Evolutionary conservation across 2,329 filamentous ascomycete species (phyloP).

Genomic region (Hypoxylon sp.): DNA sequence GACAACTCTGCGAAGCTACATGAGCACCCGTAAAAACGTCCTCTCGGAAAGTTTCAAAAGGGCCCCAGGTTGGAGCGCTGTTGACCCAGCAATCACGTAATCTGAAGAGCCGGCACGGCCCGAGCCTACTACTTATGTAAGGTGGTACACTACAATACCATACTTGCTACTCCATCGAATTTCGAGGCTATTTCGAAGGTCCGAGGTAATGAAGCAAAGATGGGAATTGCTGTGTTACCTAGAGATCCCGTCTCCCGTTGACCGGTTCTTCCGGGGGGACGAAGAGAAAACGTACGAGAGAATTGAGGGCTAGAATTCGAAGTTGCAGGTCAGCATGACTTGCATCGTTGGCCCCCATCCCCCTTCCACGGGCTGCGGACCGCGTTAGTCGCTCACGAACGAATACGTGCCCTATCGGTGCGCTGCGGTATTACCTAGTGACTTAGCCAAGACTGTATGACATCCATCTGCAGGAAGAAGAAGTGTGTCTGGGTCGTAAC

Average conservation of each 20-base stretch:
- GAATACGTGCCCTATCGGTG: slow-evolving; percentile 29
- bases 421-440: slow-evolving; percentile 17
- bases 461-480: slow-evolving; percentile 25
- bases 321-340: slow-evolving; percentile 40
- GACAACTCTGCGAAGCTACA: slow-evolving; percentile 31
- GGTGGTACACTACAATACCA: slow-evolving; percentile 34
- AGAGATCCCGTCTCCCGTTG: slow-evolving; percentile 4
- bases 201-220: slow-evolving; percentile 5
- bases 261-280: slow-evolving; percentile 26
- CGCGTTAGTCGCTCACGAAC: slow-evolving; percentile 19
- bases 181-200: slow-evolving; percentile 15
- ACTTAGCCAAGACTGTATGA: slow-evolving; percentile 29
- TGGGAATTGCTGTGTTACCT: slow-evolving; percentile 7
- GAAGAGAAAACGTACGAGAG: slow-evolving; percentile 34
- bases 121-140: slow-evolving; percentile 40
- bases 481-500: slow-evolving; percentile 13
- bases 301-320: slow-evolving; percentile 32
- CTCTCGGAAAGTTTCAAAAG: slow-evolving; percentile 31
- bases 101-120: slow-evolving; percentile 25
- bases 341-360: slow-evolving; percentile 33
- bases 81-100: slow-evolving; percentile 27
- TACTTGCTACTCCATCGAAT: slow-evolving; percentile 23
- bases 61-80: slow-evolving; percentile 4
- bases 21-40: slow-evolving; percentile 15
- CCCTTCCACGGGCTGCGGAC: slow-evolving; percentile 10